phyloP scores from a whole-genome alignment of 2,329 filamentous ascomycete species.

The Penicillium paneum region DNA sequence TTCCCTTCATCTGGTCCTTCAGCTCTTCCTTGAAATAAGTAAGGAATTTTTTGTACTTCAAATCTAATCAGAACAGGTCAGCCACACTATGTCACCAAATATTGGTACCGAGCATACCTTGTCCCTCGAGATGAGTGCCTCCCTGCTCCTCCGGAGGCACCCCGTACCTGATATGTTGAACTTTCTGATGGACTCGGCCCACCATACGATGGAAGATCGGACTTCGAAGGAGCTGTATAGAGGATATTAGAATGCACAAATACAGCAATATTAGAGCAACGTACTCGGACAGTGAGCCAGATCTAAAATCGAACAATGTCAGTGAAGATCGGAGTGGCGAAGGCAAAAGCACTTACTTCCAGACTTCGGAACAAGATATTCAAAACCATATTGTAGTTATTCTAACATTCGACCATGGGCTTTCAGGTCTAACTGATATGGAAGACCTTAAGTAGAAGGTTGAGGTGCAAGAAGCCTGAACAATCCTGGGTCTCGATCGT shows the following conservation, averaged over 20 bases:
- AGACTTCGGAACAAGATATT: slow-evolving; percentile 32
- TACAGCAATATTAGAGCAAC: slow-evolving; percentile 10
- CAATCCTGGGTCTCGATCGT: neutral
- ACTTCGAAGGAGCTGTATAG: slow-evolving; percentile 42
- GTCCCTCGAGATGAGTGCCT: slow-evolving; percentile 40
- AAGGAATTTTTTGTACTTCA: slow-evolving; percentile 33
- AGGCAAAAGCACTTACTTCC: slow-evolving; percentile 30
- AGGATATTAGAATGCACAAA: slow-evolving; percentile 6
- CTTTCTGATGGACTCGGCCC: slow-evolving; percentile 41
- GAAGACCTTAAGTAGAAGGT: neutral
- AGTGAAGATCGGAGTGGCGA: slow-evolving; percentile 6
- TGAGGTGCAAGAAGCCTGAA: neutral
- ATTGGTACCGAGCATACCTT: slow-evolving; percentile 22
- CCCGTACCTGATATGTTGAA: slow-evolving; percentile 43
- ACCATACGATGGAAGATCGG: slow-evolving; percentile 45
- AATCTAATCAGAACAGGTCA: slow-evolving; percentile 18
- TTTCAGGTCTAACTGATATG: neutral
- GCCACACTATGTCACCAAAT: neutral
- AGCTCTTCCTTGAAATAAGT: slow-evolving; percentile 44
- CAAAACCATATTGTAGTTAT: slow-evolving; percentile 24
- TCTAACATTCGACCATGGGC: neutral
- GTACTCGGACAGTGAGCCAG: slow-evolving; percentile 40
- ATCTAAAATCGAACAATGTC: slow-evolving; percentile 24
- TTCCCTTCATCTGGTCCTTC: slow-evolving; percentile 42
- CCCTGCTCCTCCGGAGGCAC: slow-evolving; percentile 44